Conservation (phyloP, 2,329 filamentous ascomycete species). For the Colletotrichum tropicicola region DNA sequence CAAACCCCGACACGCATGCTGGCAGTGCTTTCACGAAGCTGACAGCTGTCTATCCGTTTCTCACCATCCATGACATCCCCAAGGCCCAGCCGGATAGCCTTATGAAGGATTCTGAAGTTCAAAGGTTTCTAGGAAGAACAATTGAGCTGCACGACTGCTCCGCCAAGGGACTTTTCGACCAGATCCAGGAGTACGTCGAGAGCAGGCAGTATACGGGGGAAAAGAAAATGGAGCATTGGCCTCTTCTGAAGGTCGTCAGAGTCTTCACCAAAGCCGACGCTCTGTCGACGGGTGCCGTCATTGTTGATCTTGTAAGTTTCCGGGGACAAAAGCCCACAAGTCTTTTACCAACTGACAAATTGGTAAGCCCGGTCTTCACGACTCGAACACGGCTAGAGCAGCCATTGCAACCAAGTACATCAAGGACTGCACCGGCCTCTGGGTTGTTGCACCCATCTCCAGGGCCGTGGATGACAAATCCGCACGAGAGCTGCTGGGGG, state of each 20-base stretch:
- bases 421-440: constrained; percentile 66
- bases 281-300: neutral
- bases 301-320: constrained; percentile 7
- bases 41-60: constrained; percentile 53
- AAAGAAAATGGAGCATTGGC: constrained; percentile 48
- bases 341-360: neutral
- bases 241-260: constrained; percentile 39
- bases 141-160: neutral
- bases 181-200: neutral
- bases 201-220: neutral
- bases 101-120: neutral
- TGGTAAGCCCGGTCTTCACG: constrained; percentile 61
- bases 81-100: neutral
- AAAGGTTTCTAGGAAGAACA: neutral
- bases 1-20: constrained; percentile 51
- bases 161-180: neutral
- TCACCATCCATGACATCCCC: constrained; percentile 22
- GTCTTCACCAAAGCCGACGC: neutral
- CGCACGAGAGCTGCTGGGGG: constrained; percentile 63
- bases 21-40: constrained; percentile 50
- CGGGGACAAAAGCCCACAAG: too few relatives aligned
- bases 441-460: constrained; percentile 69
- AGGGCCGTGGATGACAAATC: constrained; percentile 68
- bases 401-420: constrained; percentile 67
- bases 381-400: constrained; percentile 66